Evolutionary conservation across 495 filamentous ascomycete species (phyloP).

Genomic region (Penicillium daleae): DNA sequence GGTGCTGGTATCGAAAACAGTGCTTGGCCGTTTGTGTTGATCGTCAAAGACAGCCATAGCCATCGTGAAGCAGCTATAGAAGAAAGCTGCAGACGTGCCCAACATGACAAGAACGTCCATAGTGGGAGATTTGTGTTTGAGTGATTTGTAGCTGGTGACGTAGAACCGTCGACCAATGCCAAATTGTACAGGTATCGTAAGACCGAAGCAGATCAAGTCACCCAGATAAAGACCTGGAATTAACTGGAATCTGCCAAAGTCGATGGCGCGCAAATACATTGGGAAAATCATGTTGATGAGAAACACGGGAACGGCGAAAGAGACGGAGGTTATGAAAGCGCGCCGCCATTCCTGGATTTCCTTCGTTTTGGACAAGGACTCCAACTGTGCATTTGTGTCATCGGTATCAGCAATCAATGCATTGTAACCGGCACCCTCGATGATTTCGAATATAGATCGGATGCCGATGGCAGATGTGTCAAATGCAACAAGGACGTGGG

Average conservation of each 20-base stretch:
- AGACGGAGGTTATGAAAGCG: slow-evolving; percentile 72
- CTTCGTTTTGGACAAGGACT: slow-evolving; percentile 93
- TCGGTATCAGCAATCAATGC: slow-evolving; percentile 87
- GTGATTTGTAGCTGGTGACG: slow-evolving; percentile 81
- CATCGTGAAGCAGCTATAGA: slow-evolving; percentile 94
- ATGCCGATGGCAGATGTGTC: slow-evolving; percentile 73
- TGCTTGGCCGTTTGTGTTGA: slow-evolving; percentile 77
- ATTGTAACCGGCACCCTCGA: slow-evolving; percentile 82
- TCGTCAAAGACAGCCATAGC: slow-evolving; percentile 68
- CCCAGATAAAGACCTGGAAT: slow-evolving; percentile 82
- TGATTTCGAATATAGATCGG: slow-evolving; percentile 76
- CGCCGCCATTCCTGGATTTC: slow-evolving; percentile 91
- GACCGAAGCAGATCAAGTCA: slow-evolving; percentile 76
- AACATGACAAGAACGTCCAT: slow-evolving; percentile 98
- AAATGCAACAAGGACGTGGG: slow-evolving; percentile 70
- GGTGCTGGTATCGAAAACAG: slow-evolving; percentile 95
- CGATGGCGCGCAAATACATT: slow-evolving; percentile 71
- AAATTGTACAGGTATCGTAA: slow-evolving; percentile 95
- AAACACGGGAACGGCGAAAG: slow-evolving; percentile 91
- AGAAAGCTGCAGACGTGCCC: slow-evolving; percentile 96
- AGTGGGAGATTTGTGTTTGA: slow-evolving; percentile 87
- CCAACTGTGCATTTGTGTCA: slow-evolving; percentile 95
- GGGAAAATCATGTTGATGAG: slow-evolving; percentile 89
- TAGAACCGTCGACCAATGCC: slow-evolving; percentile 96
- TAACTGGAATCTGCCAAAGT: slow-evolving; percentile 70